These are phyloP conservation scores for Fomitopsis pinicola DNA, from an alignment of 1,284 basidiomycete species.

Conservation along the genomic window DNA sequence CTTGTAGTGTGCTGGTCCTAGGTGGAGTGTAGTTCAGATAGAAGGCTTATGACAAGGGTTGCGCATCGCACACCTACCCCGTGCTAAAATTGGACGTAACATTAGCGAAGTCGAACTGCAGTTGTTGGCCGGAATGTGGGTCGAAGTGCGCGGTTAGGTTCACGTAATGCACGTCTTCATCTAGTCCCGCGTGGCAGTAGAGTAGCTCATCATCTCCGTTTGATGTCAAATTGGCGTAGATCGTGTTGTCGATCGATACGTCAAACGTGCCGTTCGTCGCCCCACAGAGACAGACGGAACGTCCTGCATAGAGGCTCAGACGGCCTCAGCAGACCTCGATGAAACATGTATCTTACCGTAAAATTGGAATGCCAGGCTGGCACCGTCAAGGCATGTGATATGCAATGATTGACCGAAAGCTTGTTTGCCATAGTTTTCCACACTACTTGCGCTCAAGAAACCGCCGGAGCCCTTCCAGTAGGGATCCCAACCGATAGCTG, in stretches of 20 bases:
- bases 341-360: constrained; percentile 17
- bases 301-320: background rate
- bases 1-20: background rate
- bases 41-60: background rate
- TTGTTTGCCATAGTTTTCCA: constrained; percentile 10
- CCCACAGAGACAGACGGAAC: constrained; percentile 6
- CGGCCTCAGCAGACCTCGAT: background rate
- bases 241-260: constrained; percentile 25
- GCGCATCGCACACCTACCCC: constrained; percentile 7
- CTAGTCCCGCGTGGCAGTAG: constrained; percentile 10
- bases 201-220: constrained; percentile 6
- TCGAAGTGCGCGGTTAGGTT: constrained; percentile 17
- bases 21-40: background rate
- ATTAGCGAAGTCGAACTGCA: constrained; percentile 18
- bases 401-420: constrained; percentile 18
- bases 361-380: constrained; percentile 22
- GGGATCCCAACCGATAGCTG: constrained; percentile 23
- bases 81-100: constrained; percentile 10
- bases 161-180: constrained; percentile 13
- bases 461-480: constrained; percentile 22
- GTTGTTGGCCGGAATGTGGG: constrained; percentile 5
- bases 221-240: constrained; percentile 1
- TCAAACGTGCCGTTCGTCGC: constrained; percentile 17
- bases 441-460: constrained; percentile 6
- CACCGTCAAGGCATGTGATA: constrained; percentile 20